Evolutionary conservation across 2,329 filamentous ascomycete species (phyloP).

Genomic region (Fusarium floridanum): DNA sequence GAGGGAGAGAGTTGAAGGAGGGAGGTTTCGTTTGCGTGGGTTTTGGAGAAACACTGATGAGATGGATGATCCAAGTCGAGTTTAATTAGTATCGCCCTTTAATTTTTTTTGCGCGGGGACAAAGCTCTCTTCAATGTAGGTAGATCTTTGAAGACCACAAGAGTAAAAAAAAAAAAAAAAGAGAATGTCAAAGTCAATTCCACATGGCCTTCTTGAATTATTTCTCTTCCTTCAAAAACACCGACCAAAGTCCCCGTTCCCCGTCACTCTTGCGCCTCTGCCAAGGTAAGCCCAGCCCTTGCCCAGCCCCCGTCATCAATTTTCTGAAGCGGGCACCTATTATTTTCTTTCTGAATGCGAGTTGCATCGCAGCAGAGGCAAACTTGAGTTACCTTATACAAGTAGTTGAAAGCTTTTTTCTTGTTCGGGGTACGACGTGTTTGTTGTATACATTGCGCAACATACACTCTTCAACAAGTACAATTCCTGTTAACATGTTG

Average conservation of each 20-base stretch:
- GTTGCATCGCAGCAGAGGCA: neutral
- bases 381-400: neutral
- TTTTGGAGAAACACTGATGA: neutral
- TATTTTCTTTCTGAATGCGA: neutral
- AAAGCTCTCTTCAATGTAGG: neutral
- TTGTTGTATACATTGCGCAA: neutral
- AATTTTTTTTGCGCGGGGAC: constrained; percentile 11
- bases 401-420: neutral
- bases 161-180: neutral
- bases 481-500: neutral
- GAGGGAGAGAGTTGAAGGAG: constrained; percentile 3
- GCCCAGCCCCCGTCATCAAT: constrained; percentile 11
- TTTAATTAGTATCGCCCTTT: constrained; percentile 28
- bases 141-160: no score
- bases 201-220: neutral
- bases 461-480: no score
- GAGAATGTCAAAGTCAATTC: neutral
- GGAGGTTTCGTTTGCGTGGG: constrained; percentile 16
- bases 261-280: constrained; percentile 31
- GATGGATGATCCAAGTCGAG: constrained; percentile 17
- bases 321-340: neutral
- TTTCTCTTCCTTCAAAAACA: constrained; percentile 1
- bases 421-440: neutral
- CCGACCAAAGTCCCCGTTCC: constrained; percentile 18
- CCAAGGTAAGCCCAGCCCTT: constrained; percentile 38